Base-by-base conservation (phyloP, 495 filamentous ascomycete species). In the Articulospora tetracladia region DNA sequence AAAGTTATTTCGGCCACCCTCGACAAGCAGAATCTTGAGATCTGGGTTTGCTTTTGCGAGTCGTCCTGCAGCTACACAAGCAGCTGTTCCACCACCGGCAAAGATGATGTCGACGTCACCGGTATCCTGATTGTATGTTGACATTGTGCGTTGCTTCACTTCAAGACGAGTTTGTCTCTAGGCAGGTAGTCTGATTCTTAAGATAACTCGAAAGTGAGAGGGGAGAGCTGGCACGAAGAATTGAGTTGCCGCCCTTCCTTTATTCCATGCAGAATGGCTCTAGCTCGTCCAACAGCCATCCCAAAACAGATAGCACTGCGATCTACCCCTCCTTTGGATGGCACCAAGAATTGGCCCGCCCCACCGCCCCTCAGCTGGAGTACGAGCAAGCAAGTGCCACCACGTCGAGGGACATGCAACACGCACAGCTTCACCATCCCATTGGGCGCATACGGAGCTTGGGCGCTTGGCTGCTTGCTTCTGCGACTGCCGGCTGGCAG, bases 1-100 rank as follows among this genome's bases (percentile, higher is more conserved):
- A 49, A 74, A 73, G 64, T 80, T 83, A 66, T 81, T 75, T 6
- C 55, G 59, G 0, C 81, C 81, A 6, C 66, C 62, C 62, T 84
- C 81, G 36, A 83, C 73, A 27, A 84, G 51, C 15, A 84, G 70
- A 41, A 84, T 74, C n/a, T 74, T 73, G n/a, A 83, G 69, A 4
- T 59, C 63, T 1, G 76, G 77, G 49, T 83, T 75, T 1, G 79
- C 78, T 52, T 72, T 74, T 20, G 79, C 72, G 1, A 84, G 74
- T 58, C 81, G 71, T 11, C 69, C 70, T 15, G 78, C 78, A 27
- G 77, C 69, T 20, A 79, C 68, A 67, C 80, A 82, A 22, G 73
- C 77, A 13, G 79, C 73, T 3, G 79, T 72, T 27, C 58, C 65
- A 53, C 61, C 61, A n/a, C 65, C 65, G 1, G 65, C 65, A 30